phyloP scores from a whole-genome alignment of 495 filamentous ascomycete genomes.

The Neurospora tetraspora region DNA sequence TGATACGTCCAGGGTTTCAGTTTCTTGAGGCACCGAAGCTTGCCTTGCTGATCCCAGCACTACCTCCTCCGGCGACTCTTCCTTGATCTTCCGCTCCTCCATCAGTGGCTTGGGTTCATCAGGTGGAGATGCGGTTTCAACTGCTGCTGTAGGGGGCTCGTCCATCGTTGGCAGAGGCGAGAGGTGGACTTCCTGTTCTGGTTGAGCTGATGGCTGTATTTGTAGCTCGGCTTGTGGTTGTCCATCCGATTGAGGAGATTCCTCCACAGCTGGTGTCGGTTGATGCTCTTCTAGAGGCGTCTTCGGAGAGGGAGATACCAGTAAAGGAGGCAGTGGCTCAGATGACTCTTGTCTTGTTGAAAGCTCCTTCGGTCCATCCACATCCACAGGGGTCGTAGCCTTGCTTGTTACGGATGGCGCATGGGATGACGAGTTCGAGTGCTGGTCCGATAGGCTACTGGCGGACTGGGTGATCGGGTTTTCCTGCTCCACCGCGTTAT shows the following conservation, averaged over 20 bases:
- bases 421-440: conserved; percentile 35
- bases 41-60: not conserved
- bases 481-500: not conserved
- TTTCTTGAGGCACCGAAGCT: not conserved
- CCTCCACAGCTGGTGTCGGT: not conserved
- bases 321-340: not conserved
- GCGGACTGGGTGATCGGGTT: conserved; percentile 22
- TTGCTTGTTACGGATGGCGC: conserved; percentile 43
- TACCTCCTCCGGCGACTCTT: not conserved
- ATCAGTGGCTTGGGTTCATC: not conserved
- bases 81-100: not conserved
- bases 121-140: not conserved
- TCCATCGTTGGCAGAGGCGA: not conserved
- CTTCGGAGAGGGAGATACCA: not conserved
- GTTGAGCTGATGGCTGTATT: not conserved
- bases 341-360: not conserved
- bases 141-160: not conserved
- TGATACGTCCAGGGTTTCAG: not conserved
- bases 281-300: not conserved
- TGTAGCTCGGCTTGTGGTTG: not conserved
- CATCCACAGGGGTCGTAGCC: conserved; percentile 44
- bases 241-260: not conserved
- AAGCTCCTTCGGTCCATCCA: conserved; percentile 28
- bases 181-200: not conserved
- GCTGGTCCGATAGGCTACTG: conserved; percentile 23